A percentile compares a stretch with the other conserved stretches of the same genome.
Conservation (phyloP, 116 monocot genomes). For the Papilionanthe hybrid region DNA sequence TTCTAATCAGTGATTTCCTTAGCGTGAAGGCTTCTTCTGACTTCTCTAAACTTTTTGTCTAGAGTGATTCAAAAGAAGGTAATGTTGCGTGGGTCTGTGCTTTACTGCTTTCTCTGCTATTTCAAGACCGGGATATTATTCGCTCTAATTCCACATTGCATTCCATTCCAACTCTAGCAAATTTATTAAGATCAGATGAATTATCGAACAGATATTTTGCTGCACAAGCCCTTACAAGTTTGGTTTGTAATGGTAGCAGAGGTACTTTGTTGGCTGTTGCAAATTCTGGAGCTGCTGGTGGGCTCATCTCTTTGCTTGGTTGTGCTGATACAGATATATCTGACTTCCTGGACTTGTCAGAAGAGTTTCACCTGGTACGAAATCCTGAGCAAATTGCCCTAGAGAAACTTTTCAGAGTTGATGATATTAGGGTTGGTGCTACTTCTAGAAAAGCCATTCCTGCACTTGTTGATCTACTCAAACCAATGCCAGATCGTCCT, state of each 20-base stretch:
- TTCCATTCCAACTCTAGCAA: slow-evolving; percentile 77
- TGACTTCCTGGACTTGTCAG: slow-evolving; percentile 73
- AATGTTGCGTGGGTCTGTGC: slow-evolving; percentile 78
- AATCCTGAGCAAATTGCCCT: slow-evolving; percentile 77
- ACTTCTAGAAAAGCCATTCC: slow-evolving; percentile 91
- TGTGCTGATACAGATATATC: slow-evolving; percentile 88
- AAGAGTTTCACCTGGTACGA: slow-evolving; percentile 59
- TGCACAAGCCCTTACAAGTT: slow-evolving; percentile 86
- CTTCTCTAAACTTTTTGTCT: slow-evolving; percentile 18
- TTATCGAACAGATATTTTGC: slow-evolving; percentile 81
- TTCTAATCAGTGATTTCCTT: background rate
- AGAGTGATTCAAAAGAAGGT: slow-evolving; percentile 81
- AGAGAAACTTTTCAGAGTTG: slow-evolving; percentile 79
- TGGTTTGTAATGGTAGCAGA: slow-evolving; percentile 79
- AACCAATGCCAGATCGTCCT: slow-evolving; percentile 97
- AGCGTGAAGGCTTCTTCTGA: slow-evolving; percentile 1
- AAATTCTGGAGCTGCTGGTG: slow-evolving; percentile 78
- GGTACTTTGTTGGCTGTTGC: slow-evolving; percentile 89
- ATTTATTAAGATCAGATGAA: slow-evolving; percentile 84
- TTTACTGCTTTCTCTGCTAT: slow-evolving; percentile 71
- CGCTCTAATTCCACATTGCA: slow-evolving; percentile 55
- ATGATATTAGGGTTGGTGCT: slow-evolving; percentile 79
- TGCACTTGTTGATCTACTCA: slow-evolving; percentile 89
- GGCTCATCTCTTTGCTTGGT: slow-evolving; percentile 90
- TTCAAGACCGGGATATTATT: slow-evolving; percentile 78